These are phyloP conservation scores for Rhizopogon vulgaris DNA, from an alignment of 768 basidiomycete species.

Conservation along the genomic window DNA sequence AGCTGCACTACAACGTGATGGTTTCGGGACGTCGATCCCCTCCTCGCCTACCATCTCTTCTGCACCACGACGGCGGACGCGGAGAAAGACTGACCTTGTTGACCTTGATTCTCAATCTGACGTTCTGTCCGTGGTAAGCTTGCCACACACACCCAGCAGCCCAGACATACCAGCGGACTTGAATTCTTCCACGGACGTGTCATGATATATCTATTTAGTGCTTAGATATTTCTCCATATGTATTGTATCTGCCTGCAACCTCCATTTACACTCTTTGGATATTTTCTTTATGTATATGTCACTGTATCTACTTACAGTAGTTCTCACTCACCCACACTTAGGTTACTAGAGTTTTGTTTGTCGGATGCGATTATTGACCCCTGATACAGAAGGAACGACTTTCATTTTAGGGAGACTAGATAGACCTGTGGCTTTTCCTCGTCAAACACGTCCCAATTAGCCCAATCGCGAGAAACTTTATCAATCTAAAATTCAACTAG, in stretches of 20 bases:
- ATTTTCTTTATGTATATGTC: conserved; percentile 19
- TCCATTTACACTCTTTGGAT: conserved; percentile 17
- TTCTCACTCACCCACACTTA: conserved; percentile 4
- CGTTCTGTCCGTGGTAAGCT: conserved; percentile 14
- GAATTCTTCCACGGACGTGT: conserved; percentile 18
- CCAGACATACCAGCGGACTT: conserved; percentile 23
- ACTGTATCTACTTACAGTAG: conserved; percentile 12
- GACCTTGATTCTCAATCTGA: conserved; percentile 28
- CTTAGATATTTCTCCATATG: conserved; percentile 22
- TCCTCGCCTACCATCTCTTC: conserved; percentile 39
- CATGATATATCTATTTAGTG: conserved; percentile 20
- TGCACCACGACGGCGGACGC: conserved; percentile 20
- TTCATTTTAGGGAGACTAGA: no score
- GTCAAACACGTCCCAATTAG: no score
- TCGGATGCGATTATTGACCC: neutral
- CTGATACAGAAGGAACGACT: no score
- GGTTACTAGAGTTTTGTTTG: neutral
- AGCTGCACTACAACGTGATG: conserved; percentile 65
- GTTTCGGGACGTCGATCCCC: conserved; percentile 46
- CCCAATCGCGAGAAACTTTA: no score
- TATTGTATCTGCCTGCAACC: conserved; percentile 24
- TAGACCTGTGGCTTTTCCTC: no score
- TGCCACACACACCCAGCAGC: conserved; percentile 21
- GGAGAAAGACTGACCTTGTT: conserved; percentile 25
- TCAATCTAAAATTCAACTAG: no score